Base-by-base conservation (phyloP, 306 rosid genomes). In the Vachellia pachyceras region DNA sequence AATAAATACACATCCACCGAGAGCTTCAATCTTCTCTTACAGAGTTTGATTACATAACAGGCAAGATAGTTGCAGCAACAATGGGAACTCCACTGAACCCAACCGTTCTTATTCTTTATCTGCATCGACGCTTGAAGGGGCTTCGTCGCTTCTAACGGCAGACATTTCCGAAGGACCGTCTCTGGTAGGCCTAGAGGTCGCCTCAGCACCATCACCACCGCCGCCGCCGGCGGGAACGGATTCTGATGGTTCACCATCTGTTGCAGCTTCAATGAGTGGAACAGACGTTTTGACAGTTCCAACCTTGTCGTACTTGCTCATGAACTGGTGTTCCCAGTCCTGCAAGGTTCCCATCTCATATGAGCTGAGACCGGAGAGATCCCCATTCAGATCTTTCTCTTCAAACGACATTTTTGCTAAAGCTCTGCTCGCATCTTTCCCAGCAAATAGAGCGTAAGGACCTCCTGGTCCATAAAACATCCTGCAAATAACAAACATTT, bases 351-450 rank as follows among this genome's bases (percentile, higher is more conserved):
- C 94, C 0, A 88, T 85, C 82, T 96, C 98, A 42, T 85, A 96
- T 12, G 94, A 86, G 60, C 94, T 90, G 54, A 93, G 99, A 70
- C 92, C 99, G 68, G 98, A 89, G 81, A 82, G 77, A 77, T 96
- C 99, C 18, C 97, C 98, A 0, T 92, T 96, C 69, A 93, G 87
- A 88, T 96, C 99, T 82, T 85, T 87, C 6, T 89, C 97, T 80
- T 96, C 99, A 64, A 96, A 96, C 13, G 99, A 96, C 99, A 96
- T 96, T 85, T 93, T 96, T 44, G 99, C 99, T 45, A 96, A 89
- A 77, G 99, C 99, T 78, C 97, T 89, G 83, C 99, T 96, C 8
- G 98, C 98, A 84, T 96, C 99, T 80, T 96, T 96, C 40, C 99
- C 99, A 2, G 99, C 97, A 36, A 96, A 96, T 65, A 96, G 83